Base-by-base conservation (phyloP, 2,329 filamentous ascomycete genomes). In the Colletotrichum tamarilloi region DNA sequence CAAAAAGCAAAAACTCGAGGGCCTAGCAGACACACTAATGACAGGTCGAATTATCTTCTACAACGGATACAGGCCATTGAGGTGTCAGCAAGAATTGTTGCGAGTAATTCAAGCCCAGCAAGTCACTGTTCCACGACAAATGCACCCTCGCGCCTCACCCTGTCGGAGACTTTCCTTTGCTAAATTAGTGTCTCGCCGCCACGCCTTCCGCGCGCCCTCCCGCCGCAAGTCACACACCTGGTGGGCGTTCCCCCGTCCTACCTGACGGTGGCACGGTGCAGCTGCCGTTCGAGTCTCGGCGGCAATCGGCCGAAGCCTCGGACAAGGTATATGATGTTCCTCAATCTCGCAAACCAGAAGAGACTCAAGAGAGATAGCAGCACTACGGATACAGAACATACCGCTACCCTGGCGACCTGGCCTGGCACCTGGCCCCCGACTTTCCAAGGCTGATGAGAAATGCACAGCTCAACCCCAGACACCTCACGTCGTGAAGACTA, bases 271-370 rank as follows among this genome's bases (percentile, higher is more conserved):
- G 38, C 30, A 22, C 30, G 19, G 22, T 59, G 42, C 53, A 46
- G 58, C 22, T 63, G 14, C 69, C 65, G 38, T 19, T n/a, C 22
- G 22, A 11, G 9, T 19, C 53, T 55, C 66, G 38, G 38, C 65
- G 22, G 24, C n/a, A 7, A 32, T 68, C 65, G 65, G 59, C 69
- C 66, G 69, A 67, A 55, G 57, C 32, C 66, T 68, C 66, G 59
- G 58, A 42, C 28, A 56, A 49, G 52, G 38, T 38, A 56, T n/a
- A 38, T 16, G 22, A 14, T 19, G 9, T 9, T 11, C 4, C 11
- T 12, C 32, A 4, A 12, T 35, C n/a, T 49, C 42, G 42, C 42
- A 49, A 8, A 22, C 12, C 16, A 42, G 42, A 42, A 42, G 14
- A 42, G 16, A 42, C 38, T 22, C 30, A 24, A 8, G 14, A 5